A percentile compares a stretch with the other conserved stretches of the same genome.
phyloP scores from a whole-genome alignment of 2,329 filamentous ascomycete species.

The Cladobotryum protrusum region DNA sequence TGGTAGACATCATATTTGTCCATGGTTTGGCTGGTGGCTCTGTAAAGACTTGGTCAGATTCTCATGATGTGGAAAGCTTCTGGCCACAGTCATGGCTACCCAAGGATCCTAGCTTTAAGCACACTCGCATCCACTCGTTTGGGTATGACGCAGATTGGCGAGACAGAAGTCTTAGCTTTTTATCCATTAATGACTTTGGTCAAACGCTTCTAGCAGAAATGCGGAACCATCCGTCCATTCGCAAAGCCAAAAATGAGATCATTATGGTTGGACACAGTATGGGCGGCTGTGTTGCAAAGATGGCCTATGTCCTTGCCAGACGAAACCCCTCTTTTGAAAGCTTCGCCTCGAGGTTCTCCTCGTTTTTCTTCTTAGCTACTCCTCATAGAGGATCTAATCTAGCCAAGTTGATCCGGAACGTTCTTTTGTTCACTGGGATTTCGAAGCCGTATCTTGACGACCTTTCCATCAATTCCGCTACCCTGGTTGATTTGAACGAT shows the following conservation, averaged over 20 bases:
- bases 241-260: not conserved
- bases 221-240: constrained; percentile 1
- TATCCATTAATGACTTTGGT: constrained; percentile 1
- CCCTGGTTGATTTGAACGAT: not conserved
- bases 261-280: constrained; percentile 6
- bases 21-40: constrained; percentile 5
- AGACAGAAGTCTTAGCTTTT: not conserved
- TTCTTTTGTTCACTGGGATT: not conserved
- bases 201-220: constrained; percentile 2
- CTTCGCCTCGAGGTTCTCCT: not conserved
- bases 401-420: not conserved
- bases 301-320: not conserved
- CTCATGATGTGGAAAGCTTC: not conserved
- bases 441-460: not conserved
- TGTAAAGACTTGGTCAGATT: constrained; percentile 1
- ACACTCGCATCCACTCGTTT: constrained; percentile 1
- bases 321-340: not conserved
- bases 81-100: constrained; percentile 7
- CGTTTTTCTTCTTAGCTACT: constrained; percentile 3
- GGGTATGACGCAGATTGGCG: constrained; percentile 7
- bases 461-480: not conserved
- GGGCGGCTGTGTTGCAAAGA: constrained; percentile 4
- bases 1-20: constrained; percentile 5
- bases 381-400: constrained; percentile 3
- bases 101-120: constrained; percentile 1